Conservation (phyloP, 176 grass and related monocot genomes). For the Chrysopogon serrulatus region DNA sequence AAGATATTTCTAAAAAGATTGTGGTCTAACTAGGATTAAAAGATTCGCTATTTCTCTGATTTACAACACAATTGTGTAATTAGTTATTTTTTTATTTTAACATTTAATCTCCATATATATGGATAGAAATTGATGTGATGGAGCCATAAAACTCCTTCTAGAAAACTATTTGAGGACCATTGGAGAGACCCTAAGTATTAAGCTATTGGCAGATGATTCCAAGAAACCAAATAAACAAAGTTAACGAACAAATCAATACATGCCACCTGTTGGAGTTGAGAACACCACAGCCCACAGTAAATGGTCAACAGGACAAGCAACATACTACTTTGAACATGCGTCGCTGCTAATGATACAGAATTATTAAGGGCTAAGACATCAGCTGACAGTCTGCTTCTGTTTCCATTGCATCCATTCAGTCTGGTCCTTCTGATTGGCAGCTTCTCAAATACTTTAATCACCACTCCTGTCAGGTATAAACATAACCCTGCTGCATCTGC, state of each 20-base stretch:
- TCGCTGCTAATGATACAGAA: constrained; percentile 11
- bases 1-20: too few species aligned
- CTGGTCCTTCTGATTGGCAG: constrained; percentile 17
- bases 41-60: too few species aligned
- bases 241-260: neutral
- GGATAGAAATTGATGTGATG: too few species aligned
- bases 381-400: neutral
- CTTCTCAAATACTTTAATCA: constrained; percentile 16
- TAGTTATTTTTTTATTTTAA: too few species aligned
- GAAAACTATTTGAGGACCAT: too few species aligned
- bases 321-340: constrained; percentile 22
- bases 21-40: too few species aligned
- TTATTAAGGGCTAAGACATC: constrained; percentile 28
- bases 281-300: neutral
- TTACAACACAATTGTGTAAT: too few species aligned
- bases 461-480: neutral
- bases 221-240: neutral
- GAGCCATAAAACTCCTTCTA: too few species aligned
- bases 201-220: constrained; percentile 23
- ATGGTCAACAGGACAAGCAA: constrained; percentile 32
- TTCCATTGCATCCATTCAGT: constrained; percentile 18
- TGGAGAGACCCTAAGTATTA: too few species aligned
- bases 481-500: neutral
- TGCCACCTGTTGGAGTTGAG: neutral
- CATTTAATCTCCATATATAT: too few species aligned